Evolutionary conservation across 345 rosid species (phyloP).

Genomic region (Murraya paniculata): DNA sequence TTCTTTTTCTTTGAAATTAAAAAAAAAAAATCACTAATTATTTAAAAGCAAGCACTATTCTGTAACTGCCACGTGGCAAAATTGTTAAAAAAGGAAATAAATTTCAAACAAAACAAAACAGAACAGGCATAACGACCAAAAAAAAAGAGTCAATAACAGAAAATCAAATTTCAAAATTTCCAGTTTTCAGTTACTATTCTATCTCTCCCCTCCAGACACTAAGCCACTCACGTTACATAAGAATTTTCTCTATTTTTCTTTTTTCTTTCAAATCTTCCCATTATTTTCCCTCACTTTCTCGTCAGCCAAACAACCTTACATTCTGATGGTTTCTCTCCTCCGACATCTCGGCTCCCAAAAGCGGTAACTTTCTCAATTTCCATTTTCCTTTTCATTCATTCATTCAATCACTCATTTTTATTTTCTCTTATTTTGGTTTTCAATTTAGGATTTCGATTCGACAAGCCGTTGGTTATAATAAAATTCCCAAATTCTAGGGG

Average conservation of each 20-base stretch:
- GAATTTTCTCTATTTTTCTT: background rate
- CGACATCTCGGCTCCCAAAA: slow-evolving; percentile 1
- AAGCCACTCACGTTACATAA: background rate
- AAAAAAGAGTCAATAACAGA: background rate
- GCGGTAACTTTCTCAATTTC: slow-evolving; percentile 1
- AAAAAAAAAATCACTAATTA: background rate
- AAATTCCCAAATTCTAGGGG: background rate
- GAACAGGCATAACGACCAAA: background rate
- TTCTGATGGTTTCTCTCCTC: slow-evolving; percentile 4
- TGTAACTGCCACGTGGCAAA: slow-evolving; percentile 7
- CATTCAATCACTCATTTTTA: background rate
- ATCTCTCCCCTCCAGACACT: background rate
- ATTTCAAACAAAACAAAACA: background rate
- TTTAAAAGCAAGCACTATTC: background rate
- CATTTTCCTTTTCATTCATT: background rate
- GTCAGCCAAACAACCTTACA: slow-evolving; percentile 8
- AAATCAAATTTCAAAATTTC: slow-evolving; percentile 11
- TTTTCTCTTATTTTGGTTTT: background rate
- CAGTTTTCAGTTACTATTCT: background rate
- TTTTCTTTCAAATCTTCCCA: background rate
- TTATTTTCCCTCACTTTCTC: slow-evolving; percentile 18
- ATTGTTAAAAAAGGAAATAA: background rate
- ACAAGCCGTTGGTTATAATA: background rate
- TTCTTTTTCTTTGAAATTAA: background rate
- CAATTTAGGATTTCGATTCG: background rate